Conservation (phyloP, 2,329 filamentous ascomycete species). For the Stachybotrys elegans region DNA sequence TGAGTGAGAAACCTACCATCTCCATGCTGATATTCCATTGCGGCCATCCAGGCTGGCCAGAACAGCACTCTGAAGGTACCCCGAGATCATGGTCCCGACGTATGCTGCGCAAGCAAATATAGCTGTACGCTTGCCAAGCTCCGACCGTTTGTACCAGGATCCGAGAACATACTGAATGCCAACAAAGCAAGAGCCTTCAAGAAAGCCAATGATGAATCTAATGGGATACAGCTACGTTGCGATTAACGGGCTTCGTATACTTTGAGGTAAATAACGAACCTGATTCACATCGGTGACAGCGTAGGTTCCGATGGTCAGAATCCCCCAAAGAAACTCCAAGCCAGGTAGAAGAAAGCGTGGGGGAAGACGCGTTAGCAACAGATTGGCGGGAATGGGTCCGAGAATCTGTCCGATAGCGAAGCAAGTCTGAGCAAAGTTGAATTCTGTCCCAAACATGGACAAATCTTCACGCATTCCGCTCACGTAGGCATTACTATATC, state of each 20-base stretch:
- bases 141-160: slow-evolving; percentile 48
- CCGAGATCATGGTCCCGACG: slow-evolving; percentile 50
- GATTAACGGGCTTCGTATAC: too few relatives aligned
- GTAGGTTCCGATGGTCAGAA: slow-evolving; percentile 45
- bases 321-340: slow-evolving; percentile 55
- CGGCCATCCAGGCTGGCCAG: slow-evolving; percentile 32
- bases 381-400: slow-evolving; percentile 51
- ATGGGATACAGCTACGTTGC: too few relatives aligned
- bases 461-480: slow-evolving; percentile 43
- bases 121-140: slow-evolving; percentile 52
- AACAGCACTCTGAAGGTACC: slow-evolving; percentile 43
- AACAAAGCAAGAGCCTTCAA: slow-evolving; percentile 14
- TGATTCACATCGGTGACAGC: slow-evolving; percentile 22
- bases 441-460: slow-evolving; percentile 42
- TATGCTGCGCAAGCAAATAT: slow-evolving; percentile 53
- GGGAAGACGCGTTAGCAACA: slow-evolving; percentile 52
- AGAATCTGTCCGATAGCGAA: slow-evolving; percentile 45
- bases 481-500: slow-evolving; percentile 28
- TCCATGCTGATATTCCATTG: slow-evolving; percentile 37
- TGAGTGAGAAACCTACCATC: too few relatives aligned
- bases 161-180: slow-evolving; percentile 25
- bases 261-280: too few relatives aligned
- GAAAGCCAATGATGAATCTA: slow-evolving; percentile 14
- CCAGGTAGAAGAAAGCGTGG: slow-evolving; percentile 53
- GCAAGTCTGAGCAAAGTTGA: slow-evolving; percentile 41